Percentiles rank a stretch among this genome's conserved stretches.
Evolutionary conservation across 192 early-diverging fungal genomes (phyloP).

Genomic region (Coemansia guatemalensis): DNA sequence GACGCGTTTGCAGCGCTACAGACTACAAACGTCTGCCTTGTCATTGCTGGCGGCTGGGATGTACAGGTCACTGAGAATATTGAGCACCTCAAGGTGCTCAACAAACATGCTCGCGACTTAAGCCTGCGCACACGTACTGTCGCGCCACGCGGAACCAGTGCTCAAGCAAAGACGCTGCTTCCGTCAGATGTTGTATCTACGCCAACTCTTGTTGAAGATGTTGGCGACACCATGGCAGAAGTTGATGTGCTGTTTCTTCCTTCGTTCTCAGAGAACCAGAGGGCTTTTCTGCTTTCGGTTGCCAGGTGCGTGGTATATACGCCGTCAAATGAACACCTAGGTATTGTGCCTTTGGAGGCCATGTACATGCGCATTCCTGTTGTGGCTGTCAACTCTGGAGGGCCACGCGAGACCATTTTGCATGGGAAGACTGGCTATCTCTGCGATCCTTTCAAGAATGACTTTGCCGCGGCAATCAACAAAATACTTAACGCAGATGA

Average conservation of each 20-base stretch:
- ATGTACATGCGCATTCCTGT: constrained; percentile 91
- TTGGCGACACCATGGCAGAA: constrained; percentile 21
- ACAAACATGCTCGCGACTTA: constrained; percentile 53
- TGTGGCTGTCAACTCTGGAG: constrained; percentile 82
- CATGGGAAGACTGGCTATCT: constrained; percentile 77
- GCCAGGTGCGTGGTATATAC: constrained; percentile 81
- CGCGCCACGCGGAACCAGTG: constrained; percentile 15
- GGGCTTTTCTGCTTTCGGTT: constrained; percentile 64
- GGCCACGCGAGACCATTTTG: constrained; percentile 79
- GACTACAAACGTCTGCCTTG: constrained; percentile 39
- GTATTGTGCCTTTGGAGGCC: constrained; percentile 95
- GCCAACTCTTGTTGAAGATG: constrained; percentile 11
- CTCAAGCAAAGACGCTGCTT: constrained; percentile 17
- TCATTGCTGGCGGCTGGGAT: constrained; percentile 93
- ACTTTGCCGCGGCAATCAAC: constrained; percentile 66
- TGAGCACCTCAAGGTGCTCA: constrained; percentile 73
- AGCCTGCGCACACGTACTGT: constrained; percentile 39
- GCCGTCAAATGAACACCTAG: constrained; percentile 92
- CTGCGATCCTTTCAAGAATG: constrained; percentile 57
- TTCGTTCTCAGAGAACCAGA: constrained; percentile 82
- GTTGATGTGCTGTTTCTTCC: constrained; percentile 83
- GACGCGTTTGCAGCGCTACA: constrained; percentile 60
- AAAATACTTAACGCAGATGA: constrained; percentile 51
- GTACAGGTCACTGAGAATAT: constrained; percentile 81
- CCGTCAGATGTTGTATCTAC: constrained; percentile 12